Evolutionary conservation across 169 alveolate genomes (phyloP).

Genomic region (Plasmodium ovale): DNA sequence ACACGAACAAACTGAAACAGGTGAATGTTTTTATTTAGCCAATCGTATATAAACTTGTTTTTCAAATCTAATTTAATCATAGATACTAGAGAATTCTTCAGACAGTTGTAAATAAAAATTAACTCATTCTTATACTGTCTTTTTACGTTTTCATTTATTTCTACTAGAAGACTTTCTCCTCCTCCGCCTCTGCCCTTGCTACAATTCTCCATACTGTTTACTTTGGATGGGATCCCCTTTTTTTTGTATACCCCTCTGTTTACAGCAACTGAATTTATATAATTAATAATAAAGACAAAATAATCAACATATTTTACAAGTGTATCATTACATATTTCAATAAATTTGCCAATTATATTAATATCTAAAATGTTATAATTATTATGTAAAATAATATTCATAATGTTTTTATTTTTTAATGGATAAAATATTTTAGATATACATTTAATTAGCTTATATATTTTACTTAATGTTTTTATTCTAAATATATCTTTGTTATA

Average conservation of each 20-base stretch:
- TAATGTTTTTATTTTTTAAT: constrained; percentile 25
- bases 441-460: constrained; percentile 63
- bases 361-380: constrained; percentile 24
- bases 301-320: constrained; percentile 41
- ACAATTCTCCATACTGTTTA: background rate
- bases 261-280: background rate
- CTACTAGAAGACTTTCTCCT: background rate
- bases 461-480: constrained; percentile 41
- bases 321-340: constrained; percentile 30
- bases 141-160: background rate
- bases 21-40: constrained; percentile 41
- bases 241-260: background rate
- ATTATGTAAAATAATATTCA: constrained; percentile 31
- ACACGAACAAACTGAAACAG: constrained; percentile 49
- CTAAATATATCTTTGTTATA: constrained; percentile 19
- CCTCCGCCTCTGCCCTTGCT: background rate
- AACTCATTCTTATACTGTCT: constrained; percentile 35
- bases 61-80: constrained; percentile 51
- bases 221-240: background rate
- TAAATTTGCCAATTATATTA: constrained; percentile 18
- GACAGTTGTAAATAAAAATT: constrained; percentile 46
- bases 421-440: constrained; percentile 68
- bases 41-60: constrained; percentile 53
- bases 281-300: constrained; percentile 21
- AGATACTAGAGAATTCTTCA: constrained; percentile 65